A percentile compares a stretch with the other conserved stretches of the same genome.
Conservation (phyloP, 1,139 yeast species). For the Pichia sp. region DNA sequence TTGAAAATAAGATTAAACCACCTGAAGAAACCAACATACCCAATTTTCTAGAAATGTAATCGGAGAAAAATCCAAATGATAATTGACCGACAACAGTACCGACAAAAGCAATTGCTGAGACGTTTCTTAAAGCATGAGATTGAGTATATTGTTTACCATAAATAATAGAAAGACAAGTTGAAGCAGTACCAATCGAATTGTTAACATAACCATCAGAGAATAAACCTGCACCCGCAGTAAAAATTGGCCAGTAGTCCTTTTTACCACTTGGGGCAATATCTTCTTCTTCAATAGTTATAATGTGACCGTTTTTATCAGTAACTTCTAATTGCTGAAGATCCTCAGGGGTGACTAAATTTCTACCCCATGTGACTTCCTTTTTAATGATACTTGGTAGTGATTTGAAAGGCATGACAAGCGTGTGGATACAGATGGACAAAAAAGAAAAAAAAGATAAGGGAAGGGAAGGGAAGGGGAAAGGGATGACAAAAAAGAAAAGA, state of each 20-base stretch:
- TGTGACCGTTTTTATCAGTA: constrained; percentile 20
- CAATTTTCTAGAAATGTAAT: constrained; percentile 66
- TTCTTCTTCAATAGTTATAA: constrained; percentile 21
- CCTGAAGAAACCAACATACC: constrained; percentile 77
- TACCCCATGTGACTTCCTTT: constrained; percentile 38
- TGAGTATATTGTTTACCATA: constrained; percentile 58
- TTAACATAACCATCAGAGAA: constrained; percentile 90
- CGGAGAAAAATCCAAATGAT: constrained; percentile 71
- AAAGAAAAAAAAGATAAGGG: neutral
- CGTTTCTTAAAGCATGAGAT: constrained; percentile 68
- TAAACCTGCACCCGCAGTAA: constrained; percentile 85
- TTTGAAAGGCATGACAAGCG: constrained; percentile 15
- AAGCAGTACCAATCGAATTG: constrained; percentile 72
- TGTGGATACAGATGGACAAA: neutral
- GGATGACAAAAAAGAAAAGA: neutral
- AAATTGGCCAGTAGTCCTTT: constrained; percentile 56
- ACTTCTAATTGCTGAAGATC: constrained; percentile 19
- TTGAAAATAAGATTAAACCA: constrained; percentile 67
- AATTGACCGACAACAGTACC: constrained; percentile 91
- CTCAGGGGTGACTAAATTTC: constrained; percentile 20
- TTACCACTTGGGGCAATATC: constrained; percentile 22
- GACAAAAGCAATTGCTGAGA: constrained; percentile 82
- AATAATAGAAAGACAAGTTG: constrained; percentile 56
- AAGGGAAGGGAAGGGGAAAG: neutral
- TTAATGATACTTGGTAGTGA: constrained; percentile 44